These are phyloP conservation scores for Dendrobium catenatum DNA, from an alignment of 106 monocot species.

Conservation along the genomic window DNA sequence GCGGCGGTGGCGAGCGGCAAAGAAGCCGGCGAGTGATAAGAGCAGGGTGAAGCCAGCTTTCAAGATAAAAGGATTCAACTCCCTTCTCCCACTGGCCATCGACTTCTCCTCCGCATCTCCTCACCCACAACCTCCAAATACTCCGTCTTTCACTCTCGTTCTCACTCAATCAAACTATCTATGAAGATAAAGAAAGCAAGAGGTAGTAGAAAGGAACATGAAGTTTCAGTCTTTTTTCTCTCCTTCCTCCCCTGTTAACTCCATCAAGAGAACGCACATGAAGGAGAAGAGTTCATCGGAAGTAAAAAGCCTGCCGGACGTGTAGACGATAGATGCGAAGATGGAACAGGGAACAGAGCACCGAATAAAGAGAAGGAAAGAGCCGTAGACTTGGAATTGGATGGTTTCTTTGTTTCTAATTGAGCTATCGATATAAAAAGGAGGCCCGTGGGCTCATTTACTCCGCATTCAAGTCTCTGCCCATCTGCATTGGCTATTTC, in stretches of 20 bases:
- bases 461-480: too few relatives aligned
- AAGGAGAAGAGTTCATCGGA: neutral
- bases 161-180: neutral
- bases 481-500: too few relatives aligned
- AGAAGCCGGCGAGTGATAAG: constrained; percentile 36
- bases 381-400: neutral
- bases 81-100: constrained; percentile 2
- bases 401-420: neutral
- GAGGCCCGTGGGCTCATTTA: too few relatives aligned
- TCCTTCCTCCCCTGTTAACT: neutral
- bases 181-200: neutral
- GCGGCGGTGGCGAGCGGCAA: constrained; percentile 22
- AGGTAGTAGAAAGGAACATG: neutral
- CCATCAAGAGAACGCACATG: neutral
- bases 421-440: too few relatives aligned
- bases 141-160: neutral
- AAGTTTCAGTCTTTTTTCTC: neutral
- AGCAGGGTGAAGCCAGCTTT: constrained; percentile 30
- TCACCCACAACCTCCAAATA: neutral
- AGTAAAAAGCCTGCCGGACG: neutral
- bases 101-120: constrained; percentile 1
- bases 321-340: neutral
- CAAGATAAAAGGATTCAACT: constrained; percentile 33
- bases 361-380: neutral
- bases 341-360: neutral